A percentile compares a stretch with the other conserved stretches of the same genome.
Evolutionary conservation across 768 basidiomycete species (phyloP).

Genomic region (Hebeloma cylindrosporum): DNA sequence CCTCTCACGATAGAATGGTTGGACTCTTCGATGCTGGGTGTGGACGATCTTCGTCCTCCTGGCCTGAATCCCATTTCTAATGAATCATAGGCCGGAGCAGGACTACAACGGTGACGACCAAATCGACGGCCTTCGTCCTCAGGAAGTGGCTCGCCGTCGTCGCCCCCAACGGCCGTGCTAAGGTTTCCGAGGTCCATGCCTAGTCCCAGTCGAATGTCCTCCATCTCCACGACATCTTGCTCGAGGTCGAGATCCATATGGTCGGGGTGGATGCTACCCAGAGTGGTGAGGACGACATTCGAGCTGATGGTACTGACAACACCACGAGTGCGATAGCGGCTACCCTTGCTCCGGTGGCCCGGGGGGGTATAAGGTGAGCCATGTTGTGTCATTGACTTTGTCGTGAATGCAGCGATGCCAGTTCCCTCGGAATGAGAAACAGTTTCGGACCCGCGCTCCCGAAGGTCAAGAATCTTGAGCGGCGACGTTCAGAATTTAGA

Average conservation of each 20-base stretch:
- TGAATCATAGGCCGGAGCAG: conserved; percentile 55
- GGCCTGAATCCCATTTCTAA: conserved; percentile 49
- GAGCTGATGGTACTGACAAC: conserved; percentile 56
- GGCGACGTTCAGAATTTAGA: background rate
- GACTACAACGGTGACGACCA: conserved; percentile 42
- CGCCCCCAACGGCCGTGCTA: conserved; percentile 51
- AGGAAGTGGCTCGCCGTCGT: conserved; percentile 51
- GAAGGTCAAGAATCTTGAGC: conserved; percentile 72
- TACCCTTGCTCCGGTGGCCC: conserved; percentile 44
- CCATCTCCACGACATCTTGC: conserved; percentile 55
- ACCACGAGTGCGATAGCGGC: conserved; percentile 42
- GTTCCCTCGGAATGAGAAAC: conserved; percentile 74
- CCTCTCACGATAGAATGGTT: conserved; percentile 35
- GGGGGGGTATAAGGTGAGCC: conserved; percentile 56
- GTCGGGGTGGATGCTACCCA: conserved; percentile 58
- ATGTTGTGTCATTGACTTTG: conserved; percentile 58
- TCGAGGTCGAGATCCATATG: conserved; percentile 49
- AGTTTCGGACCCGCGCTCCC: conserved; percentile 79
- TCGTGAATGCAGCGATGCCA: conserved; percentile 64
- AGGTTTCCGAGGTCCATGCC: conserved; percentile 52
- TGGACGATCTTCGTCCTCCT: conserved; percentile 18
- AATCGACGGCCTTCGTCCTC: conserved; percentile 40
- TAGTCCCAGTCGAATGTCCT: conserved; percentile 55
- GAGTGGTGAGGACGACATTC: conserved; percentile 61
- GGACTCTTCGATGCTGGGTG: conserved; percentile 20